Evolutionary conservation across 441 rosid species (phyloP).

Genomic region (Populus hybrid): DNA sequence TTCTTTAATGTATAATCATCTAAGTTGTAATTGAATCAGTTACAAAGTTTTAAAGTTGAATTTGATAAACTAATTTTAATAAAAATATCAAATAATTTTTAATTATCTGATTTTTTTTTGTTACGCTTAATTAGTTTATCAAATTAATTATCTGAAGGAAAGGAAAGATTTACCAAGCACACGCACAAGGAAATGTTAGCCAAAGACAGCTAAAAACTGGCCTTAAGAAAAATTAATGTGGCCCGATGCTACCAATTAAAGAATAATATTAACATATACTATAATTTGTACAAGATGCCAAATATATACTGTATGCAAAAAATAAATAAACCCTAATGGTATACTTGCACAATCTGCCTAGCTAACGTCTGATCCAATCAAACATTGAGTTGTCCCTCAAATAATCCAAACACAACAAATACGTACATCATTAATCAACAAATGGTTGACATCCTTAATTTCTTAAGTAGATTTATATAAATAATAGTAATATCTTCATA

Average conservation of each 20-base stretch:
- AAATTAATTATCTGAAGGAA: too few relatives aligned
- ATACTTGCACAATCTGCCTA: constrained; percentile 2
- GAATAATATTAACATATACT: background rate
- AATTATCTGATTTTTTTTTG: too few relatives aligned
- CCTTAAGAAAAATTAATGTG: background rate
- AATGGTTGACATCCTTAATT: background rate
- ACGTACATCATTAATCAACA: constrained; percentile 11
- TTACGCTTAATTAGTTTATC: too few relatives aligned
- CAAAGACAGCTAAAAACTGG: too few relatives aligned
- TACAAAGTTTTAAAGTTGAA: too few relatives aligned
- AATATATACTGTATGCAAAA: background rate
- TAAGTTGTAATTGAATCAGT: too few relatives aligned
- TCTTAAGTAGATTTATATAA: background rate
- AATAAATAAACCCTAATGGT: background rate
- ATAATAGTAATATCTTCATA: constrained; percentile 22
- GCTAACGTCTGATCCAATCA: constrained; percentile 4
- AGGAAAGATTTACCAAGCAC: background rate
- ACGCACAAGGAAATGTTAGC: background rate
- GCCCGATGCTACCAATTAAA: background rate
- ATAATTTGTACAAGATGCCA: constrained; percentile 14
- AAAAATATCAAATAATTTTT: too few relatives aligned
- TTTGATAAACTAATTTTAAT: too few relatives aligned
- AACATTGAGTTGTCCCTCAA: background rate
- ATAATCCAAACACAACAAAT: constrained; percentile 7
- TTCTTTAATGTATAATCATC: too few relatives aligned